Conservation (phyloP, 1,139 yeast species). For the Pichia sp. region DNA sequence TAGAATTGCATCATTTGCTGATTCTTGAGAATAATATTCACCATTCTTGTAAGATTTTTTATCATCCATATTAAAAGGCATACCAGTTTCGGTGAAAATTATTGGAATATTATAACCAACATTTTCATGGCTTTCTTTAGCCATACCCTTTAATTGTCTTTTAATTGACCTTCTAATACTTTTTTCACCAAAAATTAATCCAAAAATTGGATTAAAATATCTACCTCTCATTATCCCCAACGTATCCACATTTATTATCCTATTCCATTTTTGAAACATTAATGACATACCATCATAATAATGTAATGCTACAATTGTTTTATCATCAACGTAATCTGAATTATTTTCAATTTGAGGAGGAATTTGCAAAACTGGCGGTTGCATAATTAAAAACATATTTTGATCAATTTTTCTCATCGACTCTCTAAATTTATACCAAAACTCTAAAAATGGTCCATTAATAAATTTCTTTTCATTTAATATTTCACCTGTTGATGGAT, state of each 20-base stretch:
- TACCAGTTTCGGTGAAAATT: conserved; percentile 89
- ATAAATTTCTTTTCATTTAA: conserved; percentile 56
- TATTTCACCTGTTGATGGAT: conserved; percentile 34
- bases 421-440: conserved; percentile 44
- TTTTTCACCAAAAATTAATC: conserved; percentile 72
- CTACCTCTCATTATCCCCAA: conserved; percentile 80
- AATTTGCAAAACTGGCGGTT: conserved; percentile 74
- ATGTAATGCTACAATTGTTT: conserved; percentile 77
- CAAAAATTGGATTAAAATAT: conserved; percentile 69
- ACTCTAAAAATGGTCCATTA: conserved; percentile 55
- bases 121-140: conserved; percentile 50
- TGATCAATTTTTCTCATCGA: conserved; percentile 43
- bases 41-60: conserved; percentile 61
- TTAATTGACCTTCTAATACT: conserved; percentile 68
- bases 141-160: conserved; percentile 60
- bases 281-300: conserved; percentile 91
- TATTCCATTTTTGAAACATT: conserved; percentile 70
- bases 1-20: conserved; percentile 78
- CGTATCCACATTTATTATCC: conserved; percentile 76
- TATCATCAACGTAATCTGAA: conserved; percentile 46
- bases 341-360: conserved; percentile 67
- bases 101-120: conserved; percentile 61
- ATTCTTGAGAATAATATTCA: conserved; percentile 63
- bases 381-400: conserved; percentile 56
- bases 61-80: conserved; percentile 92